phyloP scores from a whole-genome alignment of 2,329 filamentous ascomycete species.

The Sarocladium strictum region DNA sequence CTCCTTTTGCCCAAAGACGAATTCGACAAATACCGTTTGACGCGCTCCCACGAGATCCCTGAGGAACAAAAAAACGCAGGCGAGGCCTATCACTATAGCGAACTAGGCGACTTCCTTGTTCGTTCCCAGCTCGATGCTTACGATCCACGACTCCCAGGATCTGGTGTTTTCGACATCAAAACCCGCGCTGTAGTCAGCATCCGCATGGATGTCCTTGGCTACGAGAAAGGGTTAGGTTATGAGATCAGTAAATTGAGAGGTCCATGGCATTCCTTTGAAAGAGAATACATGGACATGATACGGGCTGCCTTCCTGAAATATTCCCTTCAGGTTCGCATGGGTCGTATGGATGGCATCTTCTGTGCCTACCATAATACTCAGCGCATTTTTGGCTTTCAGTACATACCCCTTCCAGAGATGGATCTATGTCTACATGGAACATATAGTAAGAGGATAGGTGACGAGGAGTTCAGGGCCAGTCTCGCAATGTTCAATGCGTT shows the following conservation, averaged over 20 bases:
- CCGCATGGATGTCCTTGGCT: slow-evolving; percentile 74
- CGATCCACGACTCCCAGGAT: slow-evolving; percentile 79
- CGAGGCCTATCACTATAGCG: slow-evolving; percentile 84
- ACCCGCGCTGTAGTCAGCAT: slow-evolving; percentile 88
- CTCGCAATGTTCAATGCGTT: slow-evolving; percentile 73
- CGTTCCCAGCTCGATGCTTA: slow-evolving; percentile 90
- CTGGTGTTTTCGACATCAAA: slow-evolving; percentile 94
- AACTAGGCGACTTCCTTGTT: slow-evolving; percentile 82
- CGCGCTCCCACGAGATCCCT: slow-evolving; percentile 60
- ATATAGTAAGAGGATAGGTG: slow-evolving; percentile 58
- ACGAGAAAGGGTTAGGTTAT: slow-evolving; percentile 74
- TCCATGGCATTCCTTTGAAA: slow-evolving; percentile 84
- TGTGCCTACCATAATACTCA: slow-evolving; percentile 93
- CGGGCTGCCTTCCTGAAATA: slow-evolving; percentile 93
- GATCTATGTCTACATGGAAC: slow-evolving; percentile 85
- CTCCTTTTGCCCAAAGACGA: slow-evolving; percentile 76
- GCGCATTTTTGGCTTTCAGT: slow-evolving; percentile 97
- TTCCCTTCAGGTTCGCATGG: slow-evolving; percentile 92
- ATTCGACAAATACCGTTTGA: slow-evolving; percentile 77
- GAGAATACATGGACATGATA: slow-evolving; percentile 97
- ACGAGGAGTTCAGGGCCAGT: slow-evolving; percentile 81
- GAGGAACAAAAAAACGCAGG: slow-evolving; percentile 65
- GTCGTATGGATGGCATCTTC: slow-evolving; percentile 97
- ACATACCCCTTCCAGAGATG: slow-evolving; percentile 81
- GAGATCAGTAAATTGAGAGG: slow-evolving; percentile 75